These are phyloP conservation scores for Paxillus involutus DNA, from an alignment of 768 basidiomycete genomes.

Conservation along the genomic window DNA sequence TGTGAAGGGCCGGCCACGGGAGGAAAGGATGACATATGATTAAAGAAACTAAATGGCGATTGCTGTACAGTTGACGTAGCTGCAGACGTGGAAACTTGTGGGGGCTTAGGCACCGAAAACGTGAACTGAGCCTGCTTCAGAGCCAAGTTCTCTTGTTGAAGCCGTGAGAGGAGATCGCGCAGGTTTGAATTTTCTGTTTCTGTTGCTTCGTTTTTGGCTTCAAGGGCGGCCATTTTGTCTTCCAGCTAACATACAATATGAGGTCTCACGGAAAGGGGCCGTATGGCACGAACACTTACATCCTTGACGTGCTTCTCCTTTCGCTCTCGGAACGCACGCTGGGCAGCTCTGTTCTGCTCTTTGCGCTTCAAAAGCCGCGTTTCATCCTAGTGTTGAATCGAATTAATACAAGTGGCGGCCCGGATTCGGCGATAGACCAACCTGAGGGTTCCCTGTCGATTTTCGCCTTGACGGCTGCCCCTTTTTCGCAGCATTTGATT, in stretches of 20 bases:
- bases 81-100: slow-evolving; percentile 19
- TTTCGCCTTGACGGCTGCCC: slow-evolving; percentile 35
- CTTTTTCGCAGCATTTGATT: slow-evolving; percentile 25
- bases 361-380: slow-evolving; percentile 82
- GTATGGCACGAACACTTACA: slow-evolving; percentile 48
- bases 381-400: slow-evolving; percentile 54
- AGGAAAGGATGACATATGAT: slow-evolving; percentile 20
- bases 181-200: slow-evolving; percentile 85
- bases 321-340: slow-evolving; percentile 94
- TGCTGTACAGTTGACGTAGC: slow-evolving; percentile 20
- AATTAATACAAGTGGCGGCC: slow-evolving; percentile 3
- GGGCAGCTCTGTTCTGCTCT: slow-evolving; percentile 96
- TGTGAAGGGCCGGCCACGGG: slow-evolving; percentile 30
- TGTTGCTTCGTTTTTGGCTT: slow-evolving; percentile 74
- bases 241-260: slow-evolving; percentile 60
- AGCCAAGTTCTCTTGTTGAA: slow-evolving; percentile 84
- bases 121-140: slow-evolving; percentile 85
- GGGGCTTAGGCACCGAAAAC: slow-evolving; percentile 66
- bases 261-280: slow-evolving; percentile 7
- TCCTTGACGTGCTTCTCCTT: slow-evolving; percentile 98
- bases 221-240: slow-evolving; percentile 85
- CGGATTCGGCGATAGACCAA: slow-evolving; percentile 13
- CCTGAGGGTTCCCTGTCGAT: slow-evolving; percentile 38
- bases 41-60: slow-evolving; percentile 27
- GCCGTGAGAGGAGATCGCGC: slow-evolving; percentile 76